Conservation (phyloP, 805 yeast genomes). For the Schwanniomyces pseudopolymorphus region DNA sequence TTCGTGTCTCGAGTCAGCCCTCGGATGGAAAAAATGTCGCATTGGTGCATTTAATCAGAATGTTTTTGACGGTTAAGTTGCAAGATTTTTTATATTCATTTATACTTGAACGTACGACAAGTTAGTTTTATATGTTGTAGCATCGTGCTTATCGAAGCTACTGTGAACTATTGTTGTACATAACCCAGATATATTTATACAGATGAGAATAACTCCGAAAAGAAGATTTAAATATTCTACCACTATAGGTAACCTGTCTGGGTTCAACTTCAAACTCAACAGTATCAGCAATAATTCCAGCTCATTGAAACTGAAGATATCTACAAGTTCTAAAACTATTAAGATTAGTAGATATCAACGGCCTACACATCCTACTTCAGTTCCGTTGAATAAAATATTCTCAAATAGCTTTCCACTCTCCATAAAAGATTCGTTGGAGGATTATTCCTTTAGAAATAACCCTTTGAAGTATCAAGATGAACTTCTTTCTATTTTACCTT, state of each 20-base stretch:
- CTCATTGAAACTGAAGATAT: not conserved
- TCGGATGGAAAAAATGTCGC: not conserved
- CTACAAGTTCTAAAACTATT: not conserved
- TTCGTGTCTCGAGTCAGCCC: too few species aligned
- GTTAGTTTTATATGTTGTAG: not conserved
- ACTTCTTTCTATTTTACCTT: slow-evolving; percentile 45
- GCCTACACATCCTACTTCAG: slow-evolving; percentile 67
- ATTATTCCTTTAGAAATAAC: slow-evolving; percentile 42
- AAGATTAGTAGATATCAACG: slow-evolving; percentile 33
- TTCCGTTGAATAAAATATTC: slow-evolving; percentile 56
- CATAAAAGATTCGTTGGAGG: slow-evolving; percentile 50
- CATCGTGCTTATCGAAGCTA: not conserved
- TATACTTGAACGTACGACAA: not conserved
- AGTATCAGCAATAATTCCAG: not conserved
- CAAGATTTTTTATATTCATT: not conserved
- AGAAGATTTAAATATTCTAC: not conserved
- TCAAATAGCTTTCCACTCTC: slow-evolving; percentile 59
- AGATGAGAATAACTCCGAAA: not conserved
- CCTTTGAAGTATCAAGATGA: slow-evolving; percentile 48
- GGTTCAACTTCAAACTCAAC: not conserved
- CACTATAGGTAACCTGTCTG: not conserved
- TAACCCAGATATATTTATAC: not conserved
- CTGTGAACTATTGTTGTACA: not conserved
- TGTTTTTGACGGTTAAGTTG: not conserved
- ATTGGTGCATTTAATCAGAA: not conserved